Evolutionary conservation across 179 eudicot genomes (phyloP).

Genomic region (Spinacia oleracea): DNA sequence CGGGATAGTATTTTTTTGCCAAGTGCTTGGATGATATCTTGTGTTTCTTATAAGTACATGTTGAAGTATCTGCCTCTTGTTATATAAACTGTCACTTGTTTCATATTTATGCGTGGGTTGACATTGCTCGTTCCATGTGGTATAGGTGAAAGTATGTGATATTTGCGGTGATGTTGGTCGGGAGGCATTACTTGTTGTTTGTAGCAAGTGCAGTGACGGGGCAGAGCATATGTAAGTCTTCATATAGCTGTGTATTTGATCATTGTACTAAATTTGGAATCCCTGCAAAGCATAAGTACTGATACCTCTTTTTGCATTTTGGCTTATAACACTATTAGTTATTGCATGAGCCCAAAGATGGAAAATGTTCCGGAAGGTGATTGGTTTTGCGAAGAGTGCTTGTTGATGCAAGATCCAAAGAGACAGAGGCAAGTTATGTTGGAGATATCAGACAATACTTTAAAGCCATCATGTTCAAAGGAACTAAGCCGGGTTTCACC

Average conservation of each 20-base stretch:
- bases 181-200: conserved; percentile 44
- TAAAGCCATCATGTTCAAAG: conserved; percentile 17
- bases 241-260: neutral
- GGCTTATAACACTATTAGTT: conserved; percentile 30
- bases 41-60: conserved; percentile 2
- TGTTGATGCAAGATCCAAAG: conserved; percentile 26
- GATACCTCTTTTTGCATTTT: conserved; percentile 10
- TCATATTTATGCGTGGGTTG: conserved; percentile 4
- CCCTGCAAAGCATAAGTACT: neutral
- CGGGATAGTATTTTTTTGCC: neutral
- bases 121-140: conserved; percentile 14
- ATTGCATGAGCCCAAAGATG: conserved; percentile 49
- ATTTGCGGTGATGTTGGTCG: conserved; percentile 54
- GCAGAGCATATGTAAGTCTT: conserved; percentile 52
- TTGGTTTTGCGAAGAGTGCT: conserved; percentile 54
- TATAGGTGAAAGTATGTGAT: conserved; percentile 45
- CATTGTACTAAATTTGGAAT: neutral
- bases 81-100: neutral
- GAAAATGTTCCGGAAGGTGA: conserved; percentile 41
- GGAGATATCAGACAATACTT: conserved; percentile 21
- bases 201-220: conserved; percentile 51
- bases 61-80: neutral
- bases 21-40: conserved; percentile 2
- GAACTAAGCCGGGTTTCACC: conserved; percentile 17
- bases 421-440: conserved; percentile 13